Conservation (phyloP, 805 yeast species). For the Candida nemodendra region DNA sequence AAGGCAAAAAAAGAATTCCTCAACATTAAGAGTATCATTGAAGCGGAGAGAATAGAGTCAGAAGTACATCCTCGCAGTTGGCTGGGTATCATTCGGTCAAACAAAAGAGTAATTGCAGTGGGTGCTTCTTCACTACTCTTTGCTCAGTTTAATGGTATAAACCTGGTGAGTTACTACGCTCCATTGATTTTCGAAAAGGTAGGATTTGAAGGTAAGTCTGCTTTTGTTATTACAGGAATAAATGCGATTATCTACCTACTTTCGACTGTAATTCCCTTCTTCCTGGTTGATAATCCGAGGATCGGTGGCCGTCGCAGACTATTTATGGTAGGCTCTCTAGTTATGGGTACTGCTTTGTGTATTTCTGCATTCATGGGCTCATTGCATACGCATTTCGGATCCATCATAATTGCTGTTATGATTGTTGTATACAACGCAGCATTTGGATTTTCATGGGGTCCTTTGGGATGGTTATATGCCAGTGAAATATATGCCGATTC, state of each 20-base stretch:
- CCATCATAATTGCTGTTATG: constrained; percentile 66
- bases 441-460: constrained; percentile 91
- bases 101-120: constrained; percentile 57
- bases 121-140: constrained; percentile 86
- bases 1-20: constrained; percentile 42
- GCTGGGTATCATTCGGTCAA: constrained; percentile 19
- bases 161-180: constrained; percentile 85
- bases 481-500: constrained; percentile 80
- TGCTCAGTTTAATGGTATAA: constrained; percentile 89
- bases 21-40: constrained; percentile 39
- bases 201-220: constrained; percentile 83
- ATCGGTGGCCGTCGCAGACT: constrained; percentile 82
- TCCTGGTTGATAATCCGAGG: constrained; percentile 57
- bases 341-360: constrained; percentile 69
- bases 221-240: constrained; percentile 84
- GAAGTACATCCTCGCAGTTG: constrained; percentile 28
- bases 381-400: constrained; percentile 51
- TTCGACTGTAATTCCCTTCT: constrained; percentile 86
- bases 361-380: constrained; percentile 61
- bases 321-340: constrained; percentile 66
- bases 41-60: constrained; percentile 19
- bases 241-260: constrained; percentile 56
- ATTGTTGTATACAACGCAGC: constrained; percentile 78
- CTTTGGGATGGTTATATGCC: constrained; percentile 83
- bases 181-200: constrained; percentile 90